Conservation (phyloP, 2,329 filamentous ascomycete genomes). For the Phoma sp. region DNA sequence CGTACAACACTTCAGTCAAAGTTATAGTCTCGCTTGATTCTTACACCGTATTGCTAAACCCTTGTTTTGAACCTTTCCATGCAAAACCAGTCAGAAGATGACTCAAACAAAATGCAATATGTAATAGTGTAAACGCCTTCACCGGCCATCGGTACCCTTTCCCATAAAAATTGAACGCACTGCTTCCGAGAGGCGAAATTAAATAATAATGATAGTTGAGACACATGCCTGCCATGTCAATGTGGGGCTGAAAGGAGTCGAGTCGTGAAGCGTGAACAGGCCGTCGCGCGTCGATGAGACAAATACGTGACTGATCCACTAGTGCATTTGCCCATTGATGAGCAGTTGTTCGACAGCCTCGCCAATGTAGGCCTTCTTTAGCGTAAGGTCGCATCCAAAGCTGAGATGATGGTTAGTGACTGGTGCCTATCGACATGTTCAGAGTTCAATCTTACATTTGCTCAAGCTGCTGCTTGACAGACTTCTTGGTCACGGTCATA, state of each 20-base stretch:
- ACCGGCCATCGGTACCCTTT: conserved; percentile 8
- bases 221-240: conserved; percentile 10
- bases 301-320: neutral
- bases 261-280: conserved; percentile 16
- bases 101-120: conserved; percentile 12
- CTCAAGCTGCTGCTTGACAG: conserved; percentile 92
- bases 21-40: conserved; percentile 7
- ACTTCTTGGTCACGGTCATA: conserved; percentile 99
- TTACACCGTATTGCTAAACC: conserved; percentile 4
- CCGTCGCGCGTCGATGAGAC: conserved; percentile 6
- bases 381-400: conserved; percentile 85
- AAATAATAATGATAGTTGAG: conserved; percentile 19
- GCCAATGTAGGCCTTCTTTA: conserved; percentile 86
- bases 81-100: neutral
- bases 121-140: conserved; percentile 6
- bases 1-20: neutral
- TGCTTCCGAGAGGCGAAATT: conserved; percentile 6
- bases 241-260: conserved; percentile 9
- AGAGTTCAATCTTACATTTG: conserved; percentile 58
- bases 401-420: conserved; percentile 32
- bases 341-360: conserved; percentile 43
- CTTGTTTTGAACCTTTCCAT: conserved; percentile 5
- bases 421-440: neutral
- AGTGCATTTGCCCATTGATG: conserved; percentile 17
- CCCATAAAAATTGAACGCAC: conserved; percentile 7